Conservation (phyloP, 2,329 filamentous ascomycete genomes). For the Pseudocercospora cruenta region DNA sequence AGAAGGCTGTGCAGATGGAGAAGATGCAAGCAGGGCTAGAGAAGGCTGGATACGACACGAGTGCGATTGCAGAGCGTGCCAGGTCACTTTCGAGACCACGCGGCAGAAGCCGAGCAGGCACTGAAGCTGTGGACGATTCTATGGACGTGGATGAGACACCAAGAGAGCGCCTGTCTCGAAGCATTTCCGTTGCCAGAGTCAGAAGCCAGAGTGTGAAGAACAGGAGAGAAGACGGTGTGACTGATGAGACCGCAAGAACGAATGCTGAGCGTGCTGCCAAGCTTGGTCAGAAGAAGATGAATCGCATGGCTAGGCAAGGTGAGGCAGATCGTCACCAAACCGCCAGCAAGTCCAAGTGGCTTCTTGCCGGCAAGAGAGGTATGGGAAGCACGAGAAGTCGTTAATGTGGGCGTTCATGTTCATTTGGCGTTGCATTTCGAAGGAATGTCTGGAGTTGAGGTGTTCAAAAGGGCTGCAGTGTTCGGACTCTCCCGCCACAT, state of each 20-base stretch:
- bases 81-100: constrained; percentile 69
- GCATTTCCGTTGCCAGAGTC: constrained; percentile 65
- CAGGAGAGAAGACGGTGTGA: constrained; percentile 76
- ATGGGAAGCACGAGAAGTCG: constrained; percentile 75
- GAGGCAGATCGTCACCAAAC: constrained; percentile 91
- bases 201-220: constrained; percentile 66
- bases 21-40: constrained; percentile 87
- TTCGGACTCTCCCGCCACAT: neutral
- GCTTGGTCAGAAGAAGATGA: constrained; percentile 96
- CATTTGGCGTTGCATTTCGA: neutral
- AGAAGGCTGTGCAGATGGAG: constrained; percentile 77
- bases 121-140: constrained; percentile 59
- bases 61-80: constrained; percentile 72
- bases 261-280: constrained; percentile 88
- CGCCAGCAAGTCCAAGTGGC: constrained; percentile 81
- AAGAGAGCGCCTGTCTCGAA: constrained; percentile 55
- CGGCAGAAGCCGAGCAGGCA: constrained; percentile 67
- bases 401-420: constrained; percentile 5
- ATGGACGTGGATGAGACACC: constrained; percentile 68
- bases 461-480: neutral
- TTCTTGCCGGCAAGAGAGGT: constrained; percentile 90
- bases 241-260: constrained; percentile 64
- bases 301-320: constrained; percentile 94
- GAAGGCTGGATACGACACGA: constrained; percentile 81
- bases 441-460: neutral